Evolutionary conservation across 352 stramenopile genomes (phyloP).

Genomic region (Globisporangium takayamanum): DNA sequence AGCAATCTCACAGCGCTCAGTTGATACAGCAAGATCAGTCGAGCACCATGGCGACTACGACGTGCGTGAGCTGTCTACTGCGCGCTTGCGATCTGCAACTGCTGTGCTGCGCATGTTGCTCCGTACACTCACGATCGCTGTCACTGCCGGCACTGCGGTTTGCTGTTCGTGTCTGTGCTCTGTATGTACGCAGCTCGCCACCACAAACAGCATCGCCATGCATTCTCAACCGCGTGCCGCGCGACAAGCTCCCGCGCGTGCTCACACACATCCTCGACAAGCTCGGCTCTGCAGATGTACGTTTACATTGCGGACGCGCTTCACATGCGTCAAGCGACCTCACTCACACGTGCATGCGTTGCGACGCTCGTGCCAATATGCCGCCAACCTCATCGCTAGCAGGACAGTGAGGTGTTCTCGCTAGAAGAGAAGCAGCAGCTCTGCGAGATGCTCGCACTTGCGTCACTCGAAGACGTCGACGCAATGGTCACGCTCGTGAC

Average conservation of each 20-base stretch:
- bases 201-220: background rate
- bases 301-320: background rate
- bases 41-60: too few species aligned
- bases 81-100: too few species aligned
- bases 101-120: too few species aligned
- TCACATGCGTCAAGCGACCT: too few species aligned
- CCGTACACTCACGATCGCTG: too few species aligned
- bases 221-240: slow-evolving; percentile 37
- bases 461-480: slow-evolving; percentile 28
- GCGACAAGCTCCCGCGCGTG: slow-evolving; percentile 44
- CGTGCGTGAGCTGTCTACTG: too few species aligned
- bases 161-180: too few species aligned
- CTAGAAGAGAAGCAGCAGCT: slow-evolving; percentile 38
- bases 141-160: too few species aligned
- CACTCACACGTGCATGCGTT: background rate
- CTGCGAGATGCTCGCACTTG: slow-evolving; percentile 35
- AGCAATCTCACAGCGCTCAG: too few species aligned
- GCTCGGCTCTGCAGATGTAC: slow-evolving; percentile 27
- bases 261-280: slow-evolving; percentile 52
- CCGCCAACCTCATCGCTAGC: too few species aligned
- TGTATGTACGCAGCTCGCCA: background rate
- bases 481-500: slow-evolving; percentile 21
- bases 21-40: too few species aligned
- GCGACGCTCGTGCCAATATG: background rate
- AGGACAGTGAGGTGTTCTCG: slow-evolving; percentile 34